These are phyloP conservation scores for Penstemon barbatus DNA, from an alignment of 257 asterid genomes.

Conservation along the genomic window DNA sequence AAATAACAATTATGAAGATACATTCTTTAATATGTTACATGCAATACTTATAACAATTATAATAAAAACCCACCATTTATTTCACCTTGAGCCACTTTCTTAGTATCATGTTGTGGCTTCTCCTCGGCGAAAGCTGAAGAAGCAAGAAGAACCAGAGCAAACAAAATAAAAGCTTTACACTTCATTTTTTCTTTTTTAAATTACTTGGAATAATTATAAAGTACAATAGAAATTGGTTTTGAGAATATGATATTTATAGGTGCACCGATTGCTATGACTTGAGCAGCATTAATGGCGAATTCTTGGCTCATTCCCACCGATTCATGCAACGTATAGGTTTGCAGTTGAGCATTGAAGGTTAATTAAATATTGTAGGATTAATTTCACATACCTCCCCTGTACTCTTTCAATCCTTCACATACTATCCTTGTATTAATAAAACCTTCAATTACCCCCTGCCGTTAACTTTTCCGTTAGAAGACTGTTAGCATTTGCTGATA, in stretches of 20 bases:
- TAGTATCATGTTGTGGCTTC: not conserved
- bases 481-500: too few relatives aligned
- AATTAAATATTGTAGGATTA: too few relatives aligned
- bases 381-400: too few relatives aligned
- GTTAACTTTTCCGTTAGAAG: too few relatives aligned
- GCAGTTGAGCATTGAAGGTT: not conserved
- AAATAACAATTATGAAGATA: too few relatives aligned
- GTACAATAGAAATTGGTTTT: too few relatives aligned
- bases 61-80: not conserved
- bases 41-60: too few relatives aligned
- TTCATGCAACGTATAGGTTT: not conserved
- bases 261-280: not conserved
- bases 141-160: conserved; percentile 8
- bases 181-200: conserved; percentile 2
- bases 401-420: too few relatives aligned
- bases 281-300: not conserved
- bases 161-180: not conserved
- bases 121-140: conserved; percentile 1
- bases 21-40: too few relatives aligned
- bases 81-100: not conserved
- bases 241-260: too few relatives aligned
- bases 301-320: not conserved
- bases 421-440: too few relatives aligned
- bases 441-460: too few relatives aligned
- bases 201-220: not conserved